Evolutionary conservation across 2,329 filamentous ascomycete species (phyloP).

Genomic region (Talaromyces sp.): DNA sequence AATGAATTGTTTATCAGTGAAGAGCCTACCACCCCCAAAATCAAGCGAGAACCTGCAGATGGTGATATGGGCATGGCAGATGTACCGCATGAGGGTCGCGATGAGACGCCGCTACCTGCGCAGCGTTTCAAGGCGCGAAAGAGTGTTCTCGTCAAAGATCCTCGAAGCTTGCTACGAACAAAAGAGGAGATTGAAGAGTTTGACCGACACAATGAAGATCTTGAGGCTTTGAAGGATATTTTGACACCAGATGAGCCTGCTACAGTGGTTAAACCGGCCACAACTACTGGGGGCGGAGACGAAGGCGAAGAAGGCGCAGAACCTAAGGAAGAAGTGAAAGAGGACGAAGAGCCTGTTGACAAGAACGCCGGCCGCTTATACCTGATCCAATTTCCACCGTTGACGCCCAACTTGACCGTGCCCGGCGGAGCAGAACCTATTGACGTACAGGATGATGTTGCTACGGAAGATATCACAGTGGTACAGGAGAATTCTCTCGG

Average conservation of each 20-base stretch:
- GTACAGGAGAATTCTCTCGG: conserved; percentile 7
- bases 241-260: conserved; percentile 27
- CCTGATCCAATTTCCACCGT: conserved; percentile 62
- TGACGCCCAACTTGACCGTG: conserved; percentile 55
- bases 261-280: conserved; percentile 17
- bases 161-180: conserved; percentile 37
- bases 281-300: conserved; percentile 17
- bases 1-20: conserved; percentile 35
- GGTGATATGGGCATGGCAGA: conserved; percentile 43
- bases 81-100: conserved; percentile 28
- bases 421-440: conserved; percentile 25
- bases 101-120: conserved; percentile 27
- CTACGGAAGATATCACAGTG: conserved; percentile 5
- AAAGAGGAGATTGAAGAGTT: conserved; percentile 43
- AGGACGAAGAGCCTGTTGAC: conserved; percentile 33
- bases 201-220: conserved; percentile 39
- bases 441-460: conserved; percentile 14
- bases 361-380: conserved; percentile 56
- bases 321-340: conserved; percentile 19
- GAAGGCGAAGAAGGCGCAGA: conserved; percentile 20
- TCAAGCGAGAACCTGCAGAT: conserved; percentile 56
- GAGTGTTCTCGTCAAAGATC: conserved; percentile 30
- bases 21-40: conserved; percentile 33
- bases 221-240: conserved; percentile 39
- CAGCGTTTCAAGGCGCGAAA: conserved; percentile 36